These are phyloP conservation scores for Polyplosphaeria fusca DNA, from an alignment of 495 filamentous ascomycete genomes.

Conservation along the genomic window DNA sequence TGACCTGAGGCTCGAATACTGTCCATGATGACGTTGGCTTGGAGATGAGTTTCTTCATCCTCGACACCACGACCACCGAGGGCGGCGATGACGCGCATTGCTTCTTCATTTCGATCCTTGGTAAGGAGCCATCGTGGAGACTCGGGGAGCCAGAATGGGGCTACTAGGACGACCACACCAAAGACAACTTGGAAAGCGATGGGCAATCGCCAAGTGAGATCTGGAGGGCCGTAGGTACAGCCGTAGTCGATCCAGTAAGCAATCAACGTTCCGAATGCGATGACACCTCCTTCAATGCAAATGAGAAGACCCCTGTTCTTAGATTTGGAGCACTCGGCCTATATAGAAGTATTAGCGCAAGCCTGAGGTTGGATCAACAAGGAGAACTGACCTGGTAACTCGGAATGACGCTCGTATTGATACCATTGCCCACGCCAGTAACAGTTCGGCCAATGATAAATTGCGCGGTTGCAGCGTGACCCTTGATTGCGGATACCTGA, in stretches of 20 bases:
- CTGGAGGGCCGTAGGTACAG: slow-evolving; percentile 51
- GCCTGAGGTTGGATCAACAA: too few relatives aligned
- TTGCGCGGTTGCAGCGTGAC: slow-evolving; percentile 51
- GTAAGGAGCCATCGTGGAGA: slow-evolving; percentile 72
- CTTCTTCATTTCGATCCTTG: slow-evolving; percentile 71
- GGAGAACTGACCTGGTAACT: too few relatives aligned
- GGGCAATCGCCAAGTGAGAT: slow-evolving; percentile 63
- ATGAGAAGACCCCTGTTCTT: slow-evolving; percentile 78
- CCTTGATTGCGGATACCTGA: slow-evolving; percentile 55
- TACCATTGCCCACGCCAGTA: slow-evolving; percentile 71
- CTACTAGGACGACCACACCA: slow-evolving; percentile 60
- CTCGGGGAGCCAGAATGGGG: slow-evolving; percentile 67
- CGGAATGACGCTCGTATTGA: slow-evolving; percentile 70
- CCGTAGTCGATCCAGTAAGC: slow-evolving; percentile 86
- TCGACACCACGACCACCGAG: slow-evolving; percentile 39
- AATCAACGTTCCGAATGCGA: slow-evolving; percentile 73
- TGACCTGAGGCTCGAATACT: slow-evolving; percentile 60
- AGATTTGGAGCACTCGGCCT: slow-evolving; percentile 70
- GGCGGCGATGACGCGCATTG: slow-evolving; percentile 48
- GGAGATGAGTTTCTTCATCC: slow-evolving; percentile 51
- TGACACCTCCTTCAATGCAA: slow-evolving; percentile 77
- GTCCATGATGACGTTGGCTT: slow-evolving; percentile 65
- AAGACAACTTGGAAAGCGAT: slow-evolving; percentile 72
- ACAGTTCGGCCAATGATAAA: slow-evolving; percentile 71
- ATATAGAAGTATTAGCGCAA: too few relatives aligned